Evolutionary conservation across 345 rosid genomes (phyloP).

Genomic region (Populus ilicifolia): DNA sequence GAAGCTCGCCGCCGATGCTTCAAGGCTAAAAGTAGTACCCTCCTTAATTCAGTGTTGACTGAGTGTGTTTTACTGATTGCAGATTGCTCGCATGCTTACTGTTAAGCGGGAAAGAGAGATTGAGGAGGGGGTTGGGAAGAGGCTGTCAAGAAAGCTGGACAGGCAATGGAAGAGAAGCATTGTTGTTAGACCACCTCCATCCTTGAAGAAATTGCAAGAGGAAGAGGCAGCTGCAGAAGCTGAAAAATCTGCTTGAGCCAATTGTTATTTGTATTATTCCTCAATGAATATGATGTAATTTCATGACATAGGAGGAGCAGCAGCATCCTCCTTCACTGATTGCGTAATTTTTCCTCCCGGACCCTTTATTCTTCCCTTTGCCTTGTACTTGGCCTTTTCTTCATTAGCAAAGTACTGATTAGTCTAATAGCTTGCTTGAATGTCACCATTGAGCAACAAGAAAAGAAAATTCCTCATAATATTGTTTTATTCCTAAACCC

Average conservation of each 20-base stretch:
- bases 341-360: not conserved
- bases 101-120: conserved; percentile 86
- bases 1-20: not conserved
- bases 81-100: conserved; percentile 81
- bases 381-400: not conserved
- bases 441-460: not conserved
- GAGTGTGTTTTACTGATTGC: conserved; percentile 7
- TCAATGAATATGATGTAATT: not conserved
- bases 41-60: not conserved
- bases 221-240: conserved; percentile 88
- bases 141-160: conserved; percentile 90
- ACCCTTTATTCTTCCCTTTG: not conserved
- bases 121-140: conserved; percentile 77
- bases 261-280: not conserved
- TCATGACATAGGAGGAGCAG: not conserved
- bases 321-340: not conserved
- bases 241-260: conserved; percentile 53
- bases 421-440: not conserved
- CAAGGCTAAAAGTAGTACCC: not conserved
- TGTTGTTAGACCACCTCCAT: conserved; percentile 79
- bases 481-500: not conserved
- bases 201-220: conserved; percentile 62
- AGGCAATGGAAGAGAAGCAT: conserved; percentile 85
- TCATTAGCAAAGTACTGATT: not conserved
- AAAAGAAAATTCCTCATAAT: not conserved